These are phyloP conservation scores for Leucocoprinus sp. DNA, from an alignment of 768 basidiomycete genomes.

Conservation along the genomic window DNA sequence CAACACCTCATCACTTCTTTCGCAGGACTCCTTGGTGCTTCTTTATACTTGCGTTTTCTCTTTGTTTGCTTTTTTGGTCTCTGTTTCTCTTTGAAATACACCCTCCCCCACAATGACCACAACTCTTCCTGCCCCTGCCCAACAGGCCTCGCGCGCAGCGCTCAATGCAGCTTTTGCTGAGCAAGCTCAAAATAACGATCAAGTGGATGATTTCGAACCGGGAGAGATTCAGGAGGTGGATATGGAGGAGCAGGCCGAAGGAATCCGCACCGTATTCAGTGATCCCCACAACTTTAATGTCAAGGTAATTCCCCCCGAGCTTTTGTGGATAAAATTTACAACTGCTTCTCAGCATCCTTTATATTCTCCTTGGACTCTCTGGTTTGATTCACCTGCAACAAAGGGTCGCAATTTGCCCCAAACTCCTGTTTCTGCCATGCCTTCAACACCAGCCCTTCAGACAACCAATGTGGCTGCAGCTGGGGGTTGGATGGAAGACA, in stretches of 20 bases:
- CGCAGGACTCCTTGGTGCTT: background rate
- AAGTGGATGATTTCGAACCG: slow-evolving; percentile 47
- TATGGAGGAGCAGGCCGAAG: slow-evolving; percentile 76
- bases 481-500: slow-evolving; percentile 97
- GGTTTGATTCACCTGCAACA: slow-evolving; percentile 93
- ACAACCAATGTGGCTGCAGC: slow-evolving; percentile 70
- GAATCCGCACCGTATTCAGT: slow-evolving; percentile 87
- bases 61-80: slow-evolving; percentile 10
- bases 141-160: slow-evolving; percentile 76
- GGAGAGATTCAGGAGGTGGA: slow-evolving; percentile 86
- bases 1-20: background rate
- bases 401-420: slow-evolving; percentile 86
- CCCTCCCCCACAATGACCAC: slow-evolving; percentile 24
- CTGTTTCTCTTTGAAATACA: background rate
- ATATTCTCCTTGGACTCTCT: slow-evolving; percentile 92
- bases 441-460: slow-evolving; percentile 63
- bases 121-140: slow-evolving; percentile 51
- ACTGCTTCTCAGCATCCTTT: slow-evolving; percentile 66
- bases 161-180: slow-evolving; percentile 67
- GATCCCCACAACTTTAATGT: slow-evolving; percentile 93
- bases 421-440: slow-evolving; percentile 71
- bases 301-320: slow-evolving; percentile 49
- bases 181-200: slow-evolving; percentile 27
- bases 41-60: slow-evolving; percentile 3
- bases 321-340: background rate